phyloP scores from a whole-genome alignment of 805 yeast species.

The Sungouiozyma ichnusensis region DNA sequence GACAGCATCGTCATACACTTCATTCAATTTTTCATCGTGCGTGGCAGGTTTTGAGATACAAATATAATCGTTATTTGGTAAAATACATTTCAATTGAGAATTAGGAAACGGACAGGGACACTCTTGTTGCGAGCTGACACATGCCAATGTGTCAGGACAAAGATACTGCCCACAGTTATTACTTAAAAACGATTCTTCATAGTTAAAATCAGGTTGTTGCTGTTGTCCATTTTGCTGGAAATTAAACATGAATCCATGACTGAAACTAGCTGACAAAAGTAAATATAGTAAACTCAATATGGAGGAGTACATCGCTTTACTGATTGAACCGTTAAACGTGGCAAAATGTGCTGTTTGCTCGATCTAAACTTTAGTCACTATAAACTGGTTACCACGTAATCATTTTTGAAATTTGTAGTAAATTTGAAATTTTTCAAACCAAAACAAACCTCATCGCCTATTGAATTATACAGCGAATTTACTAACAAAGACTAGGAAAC shows the following conservation, averaged over 20 bases:
- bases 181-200: conserved; percentile 30
- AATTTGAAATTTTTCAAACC: neutral
- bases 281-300: neutral
- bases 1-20: conserved; percentile 35
- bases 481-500: too few species aligned
- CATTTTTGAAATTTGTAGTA: too few species aligned
- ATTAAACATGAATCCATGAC: conserved; percentile 29
- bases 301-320: neutral
- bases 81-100: conserved; percentile 69
- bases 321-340: neutral
- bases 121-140: conserved; percentile 57
- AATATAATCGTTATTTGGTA: conserved; percentile 51
- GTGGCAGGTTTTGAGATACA: conserved; percentile 79
- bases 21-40: conserved; percentile 29
- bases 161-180: conserved; percentile 52
- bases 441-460: neutral
- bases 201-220: conserved; percentile 22
- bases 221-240: conserved; percentile 35
- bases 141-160: conserved; percentile 73
- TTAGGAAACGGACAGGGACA: conserved; percentile 91
- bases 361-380: too few species aligned
- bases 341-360: too few species aligned
- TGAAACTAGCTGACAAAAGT: neutral
- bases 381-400: neutral
- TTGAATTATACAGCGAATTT: too few species aligned